A percentile compares a stretch with the other conserved stretches of the same genome.
These are phyloP conservation scores for Botrytis porri DNA, from an alignment of 2,329 filamentous ascomycete genomes.

Conservation along the genomic window DNA sequence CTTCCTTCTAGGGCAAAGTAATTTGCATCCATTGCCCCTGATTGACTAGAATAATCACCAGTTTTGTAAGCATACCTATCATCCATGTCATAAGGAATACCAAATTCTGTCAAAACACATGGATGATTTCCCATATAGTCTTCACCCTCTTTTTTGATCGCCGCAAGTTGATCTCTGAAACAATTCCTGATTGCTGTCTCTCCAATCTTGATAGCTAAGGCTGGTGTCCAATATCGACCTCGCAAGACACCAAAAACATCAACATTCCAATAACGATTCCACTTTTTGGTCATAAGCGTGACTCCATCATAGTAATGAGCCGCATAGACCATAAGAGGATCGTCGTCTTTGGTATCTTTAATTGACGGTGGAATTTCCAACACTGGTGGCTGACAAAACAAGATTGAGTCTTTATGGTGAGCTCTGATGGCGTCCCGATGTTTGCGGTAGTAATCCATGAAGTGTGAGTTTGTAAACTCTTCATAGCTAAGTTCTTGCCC, in stretches of 20 bases:
- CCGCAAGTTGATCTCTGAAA: constrained; percentile 80
- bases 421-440: constrained; percentile 72
- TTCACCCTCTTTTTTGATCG: constrained; percentile 80
- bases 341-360: constrained; percentile 84
- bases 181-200: constrained; percentile 94
- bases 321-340: constrained; percentile 85
- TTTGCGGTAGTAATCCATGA: constrained; percentile 77
- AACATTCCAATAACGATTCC: constrained; percentile 97
- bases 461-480: constrained; percentile 87
- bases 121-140: constrained; percentile 87
- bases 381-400: constrained; percentile 89
- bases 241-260: constrained; percentile 90
- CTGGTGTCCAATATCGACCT: constrained; percentile 82
- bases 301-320: constrained; percentile 97
- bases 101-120: constrained; percentile 89
- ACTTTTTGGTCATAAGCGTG: constrained; percentile 96
- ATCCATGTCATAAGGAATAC: constrained; percentile 98
- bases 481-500: constrained; percentile 75
- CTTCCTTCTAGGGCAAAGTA: constrained; percentile 89
- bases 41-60: constrained; percentile 91
- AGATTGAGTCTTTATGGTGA: constrained; percentile 75
- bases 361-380: constrained; percentile 87
- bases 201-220: constrained; percentile 88
- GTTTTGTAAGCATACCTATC: constrained; percentile 93
- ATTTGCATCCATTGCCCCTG: constrained; percentile 91